Conservation (phyloP, 345 rosid genomes). For the Luvunga scandens region DNA sequence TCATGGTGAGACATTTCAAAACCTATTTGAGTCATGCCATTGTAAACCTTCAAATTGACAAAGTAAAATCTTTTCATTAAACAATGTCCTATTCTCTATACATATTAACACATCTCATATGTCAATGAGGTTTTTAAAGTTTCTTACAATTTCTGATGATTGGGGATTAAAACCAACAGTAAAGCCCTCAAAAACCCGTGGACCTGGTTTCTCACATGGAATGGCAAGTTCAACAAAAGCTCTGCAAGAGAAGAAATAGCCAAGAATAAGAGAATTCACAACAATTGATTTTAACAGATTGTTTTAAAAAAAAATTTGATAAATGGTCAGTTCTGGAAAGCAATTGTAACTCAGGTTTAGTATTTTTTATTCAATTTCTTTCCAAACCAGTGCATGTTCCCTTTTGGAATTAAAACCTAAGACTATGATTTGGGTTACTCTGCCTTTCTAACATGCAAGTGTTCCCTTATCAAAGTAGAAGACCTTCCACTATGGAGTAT, state of each 20-base stretch:
- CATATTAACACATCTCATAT: neutral
- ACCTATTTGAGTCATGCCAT: slow-evolving; percentile 90
- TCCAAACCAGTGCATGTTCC: neutral
- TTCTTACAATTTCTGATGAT: slow-evolving; percentile 90
- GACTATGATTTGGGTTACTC: neutral
- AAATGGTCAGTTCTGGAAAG: neutral
- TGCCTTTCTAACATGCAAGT: neutral
- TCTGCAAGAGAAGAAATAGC: slow-evolving; percentile 38
- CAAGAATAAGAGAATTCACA: slow-evolving; percentile 5
- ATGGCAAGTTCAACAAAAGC: slow-evolving; percentile 73
- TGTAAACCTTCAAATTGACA: slow-evolving; percentile 55
- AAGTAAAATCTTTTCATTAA: neutral
- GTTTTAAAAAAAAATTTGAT: slow-evolving; percentile 1
- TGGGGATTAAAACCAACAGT: slow-evolving; percentile 95
- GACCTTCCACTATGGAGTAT: neutral
- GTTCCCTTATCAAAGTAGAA: neutral
- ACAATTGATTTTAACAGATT: slow-evolving; percentile 1
- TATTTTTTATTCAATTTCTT: neutral
- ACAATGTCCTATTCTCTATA: neutral
- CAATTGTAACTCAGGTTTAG: neutral
- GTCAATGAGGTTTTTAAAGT: slow-evolving; percentile 4
- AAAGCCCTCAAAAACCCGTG: slow-evolving; percentile 77
- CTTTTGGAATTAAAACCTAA: neutral
- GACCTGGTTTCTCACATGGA: slow-evolving; percentile 84
- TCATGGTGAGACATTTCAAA: slow-evolving; percentile 55